These are phyloP conservation scores for Glycine latifolia DNA, from an alignment of 306 rosid genomes.

Conservation along the genomic window DNA sequence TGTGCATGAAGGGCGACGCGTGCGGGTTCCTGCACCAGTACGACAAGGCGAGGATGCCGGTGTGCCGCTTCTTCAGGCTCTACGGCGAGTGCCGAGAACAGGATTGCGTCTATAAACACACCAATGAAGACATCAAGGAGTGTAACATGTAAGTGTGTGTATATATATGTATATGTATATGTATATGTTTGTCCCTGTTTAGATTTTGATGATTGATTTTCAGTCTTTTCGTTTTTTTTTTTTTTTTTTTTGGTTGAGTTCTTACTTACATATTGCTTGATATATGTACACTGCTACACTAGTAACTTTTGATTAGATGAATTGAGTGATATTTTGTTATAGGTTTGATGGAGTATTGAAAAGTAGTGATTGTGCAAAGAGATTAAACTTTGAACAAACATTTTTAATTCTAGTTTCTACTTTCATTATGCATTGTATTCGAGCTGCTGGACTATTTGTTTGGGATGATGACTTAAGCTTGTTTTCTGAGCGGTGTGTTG, in stretches of 20 bases:
- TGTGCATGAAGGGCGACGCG: conserved; percentile 98
- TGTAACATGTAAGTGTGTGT: conserved; percentile 82
- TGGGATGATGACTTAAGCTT: conserved; percentile 19
- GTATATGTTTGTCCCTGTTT: neutral
- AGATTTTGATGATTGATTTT: neutral
- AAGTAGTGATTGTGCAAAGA: conserved; percentile 10
- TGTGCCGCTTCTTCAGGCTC: conserved; percentile 87
- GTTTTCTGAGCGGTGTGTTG: conserved; percentile 35
- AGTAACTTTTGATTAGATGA: conserved; percentile 1
- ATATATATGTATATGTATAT: neutral
- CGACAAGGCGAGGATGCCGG: conserved; percentile 97
- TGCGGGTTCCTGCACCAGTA: conserved; percentile 97
- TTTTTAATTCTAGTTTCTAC: too few species aligned
- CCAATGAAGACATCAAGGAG: conserved; percentile 98
- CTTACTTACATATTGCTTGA: too few species aligned
- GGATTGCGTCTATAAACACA: conserved; percentile 97
- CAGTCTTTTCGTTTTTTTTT: neutral
- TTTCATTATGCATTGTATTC: too few species aligned
- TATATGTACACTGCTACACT: neutral
- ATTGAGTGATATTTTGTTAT: neutral
- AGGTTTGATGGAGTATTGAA: neutral
- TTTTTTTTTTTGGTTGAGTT: neutral
- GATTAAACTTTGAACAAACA: neutral
- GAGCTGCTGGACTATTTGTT: neutral
- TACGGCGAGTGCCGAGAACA: conserved; percentile 98